These are phyloP conservation scores for Chaetomiaceae sp. DNA, from an alignment of 2,329 filamentous ascomycete genomes.

Conservation along the genomic window DNA sequence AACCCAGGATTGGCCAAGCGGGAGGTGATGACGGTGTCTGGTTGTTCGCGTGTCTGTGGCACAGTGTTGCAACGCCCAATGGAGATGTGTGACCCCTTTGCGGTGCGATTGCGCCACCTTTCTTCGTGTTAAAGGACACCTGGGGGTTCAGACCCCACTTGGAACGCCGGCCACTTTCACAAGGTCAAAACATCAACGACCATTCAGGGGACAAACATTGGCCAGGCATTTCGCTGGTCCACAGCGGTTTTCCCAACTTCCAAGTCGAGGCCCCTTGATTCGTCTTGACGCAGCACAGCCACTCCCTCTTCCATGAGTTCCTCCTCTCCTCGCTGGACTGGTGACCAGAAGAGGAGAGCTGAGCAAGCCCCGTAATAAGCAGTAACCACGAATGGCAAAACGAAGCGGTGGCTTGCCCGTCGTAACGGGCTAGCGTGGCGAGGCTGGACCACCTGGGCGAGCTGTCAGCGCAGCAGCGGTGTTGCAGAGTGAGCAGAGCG, in stretches of 20 bases:
- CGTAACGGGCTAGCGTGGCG: constrained; percentile 5
- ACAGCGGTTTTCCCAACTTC: neutral
- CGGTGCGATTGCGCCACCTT: constrained; percentile 6
- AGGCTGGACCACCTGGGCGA: constrained; percentile 5
- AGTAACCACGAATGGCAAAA: constrained; percentile 12
- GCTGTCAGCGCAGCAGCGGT: too few species aligned
- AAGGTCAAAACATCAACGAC: too few species aligned
- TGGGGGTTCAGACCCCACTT: neutral
- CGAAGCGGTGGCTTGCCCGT: constrained; percentile 11
- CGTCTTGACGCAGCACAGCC: constrained; percentile 11
- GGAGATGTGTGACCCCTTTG: neutral
- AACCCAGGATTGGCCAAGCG: too few species aligned
- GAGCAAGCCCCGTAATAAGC: constrained; percentile 7
- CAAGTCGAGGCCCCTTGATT: neutral
- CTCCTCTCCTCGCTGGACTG: neutral
- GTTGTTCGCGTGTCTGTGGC: too few species aligned
- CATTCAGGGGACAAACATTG: neutral
- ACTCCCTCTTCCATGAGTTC: neutral
- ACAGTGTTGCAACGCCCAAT: too few species aligned
- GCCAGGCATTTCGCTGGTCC: neutral
- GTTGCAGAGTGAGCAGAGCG: neutral
- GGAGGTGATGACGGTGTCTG: too few species aligned
- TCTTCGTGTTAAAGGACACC: constrained; percentile 10
- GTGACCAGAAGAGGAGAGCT: neutral
- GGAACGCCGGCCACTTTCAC: too few species aligned